These are phyloP conservation scores for Gonapodya prolifera DNA, from an alignment of 192 early-diverging fungal genomes.

Conservation along the genomic window DNA sequence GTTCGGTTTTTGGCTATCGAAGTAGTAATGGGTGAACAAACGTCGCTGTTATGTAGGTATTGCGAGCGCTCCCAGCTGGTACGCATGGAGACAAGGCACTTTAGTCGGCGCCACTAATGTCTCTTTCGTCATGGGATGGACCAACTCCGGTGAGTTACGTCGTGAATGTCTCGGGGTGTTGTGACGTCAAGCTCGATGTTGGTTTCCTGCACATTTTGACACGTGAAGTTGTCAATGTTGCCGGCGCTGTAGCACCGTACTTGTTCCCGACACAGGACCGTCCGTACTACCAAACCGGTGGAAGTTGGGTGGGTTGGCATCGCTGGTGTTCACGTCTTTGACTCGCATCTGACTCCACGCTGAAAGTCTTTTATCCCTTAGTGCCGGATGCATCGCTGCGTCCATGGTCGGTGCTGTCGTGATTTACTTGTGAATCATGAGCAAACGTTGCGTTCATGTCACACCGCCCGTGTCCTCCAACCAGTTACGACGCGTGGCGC, in stretches of 20 bases:
- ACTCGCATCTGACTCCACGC: not conserved
- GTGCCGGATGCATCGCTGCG: not conserved
- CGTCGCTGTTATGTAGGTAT: not conserved
- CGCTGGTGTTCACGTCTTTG: not conserved
- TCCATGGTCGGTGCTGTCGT: not conserved
- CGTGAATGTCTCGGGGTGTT: too few relatives aligned
- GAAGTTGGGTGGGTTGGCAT: not conserved
- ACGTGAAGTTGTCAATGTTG: not conserved
- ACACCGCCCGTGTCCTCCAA: too few relatives aligned
- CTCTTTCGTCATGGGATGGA: not conserved
- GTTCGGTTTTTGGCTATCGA: not conserved
- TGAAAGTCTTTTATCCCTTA: not conserved
- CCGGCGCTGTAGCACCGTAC: not conserved
- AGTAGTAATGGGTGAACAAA: not conserved
- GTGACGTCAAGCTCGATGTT: not conserved
- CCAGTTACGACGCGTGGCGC: not conserved
- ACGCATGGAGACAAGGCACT: not conserved
- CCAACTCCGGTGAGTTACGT: not conserved
- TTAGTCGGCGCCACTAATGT: not conserved
- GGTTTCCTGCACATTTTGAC: not conserved
- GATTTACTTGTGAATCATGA: not conserved
- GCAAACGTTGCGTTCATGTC: too few relatives aligned
- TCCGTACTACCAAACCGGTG: not conserved
- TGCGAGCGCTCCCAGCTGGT: not conserved
- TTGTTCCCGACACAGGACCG: not conserved